phyloP scores from a whole-genome alignment of 768 basidiomycete species.

The Lentinus tigrinus region DNA sequence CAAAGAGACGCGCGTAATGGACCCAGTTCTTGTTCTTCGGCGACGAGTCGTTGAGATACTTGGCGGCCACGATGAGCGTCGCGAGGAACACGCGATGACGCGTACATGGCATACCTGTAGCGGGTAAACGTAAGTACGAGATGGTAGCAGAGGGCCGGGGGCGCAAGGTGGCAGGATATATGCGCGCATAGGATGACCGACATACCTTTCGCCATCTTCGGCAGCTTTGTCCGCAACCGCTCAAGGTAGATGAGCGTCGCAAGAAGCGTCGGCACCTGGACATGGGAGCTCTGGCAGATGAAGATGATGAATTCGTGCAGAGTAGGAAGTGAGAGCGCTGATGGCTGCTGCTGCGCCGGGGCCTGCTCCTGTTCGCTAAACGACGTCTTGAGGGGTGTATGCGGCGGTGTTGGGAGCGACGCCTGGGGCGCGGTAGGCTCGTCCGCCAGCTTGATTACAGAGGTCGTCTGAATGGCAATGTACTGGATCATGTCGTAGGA shows the following conservation, averaged over 20 bases:
- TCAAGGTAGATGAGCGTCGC: slow-evolving; percentile 92
- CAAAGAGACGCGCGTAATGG: slow-evolving; percentile 71
- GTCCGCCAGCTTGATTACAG: slow-evolving; percentile 70
- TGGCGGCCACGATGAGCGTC: slow-evolving; percentile 91
- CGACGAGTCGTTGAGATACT: slow-evolving; percentile 96
- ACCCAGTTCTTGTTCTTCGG: slow-evolving; percentile 97
- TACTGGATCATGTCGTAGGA: slow-evolving; percentile 83
- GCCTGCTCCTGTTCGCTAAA: slow-evolving; percentile 26
- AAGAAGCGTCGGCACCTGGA: slow-evolving; percentile 88
- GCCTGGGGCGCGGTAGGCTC: slow-evolving; percentile 32
- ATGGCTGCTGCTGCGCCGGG: slow-evolving; percentile 16
- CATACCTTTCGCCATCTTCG: slow-evolving; percentile 81
- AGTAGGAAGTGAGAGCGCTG: slow-evolving; percentile 47
- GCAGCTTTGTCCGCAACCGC: slow-evolving; percentile 77
- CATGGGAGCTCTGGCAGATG: slow-evolving; percentile 78
- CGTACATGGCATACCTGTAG: slow-evolving; percentile 77
- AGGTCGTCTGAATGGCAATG: slow-evolving; percentile 75
- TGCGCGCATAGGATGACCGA: slow-evolving; percentile 15
- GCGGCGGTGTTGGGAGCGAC: slow-evolving; percentile 64
- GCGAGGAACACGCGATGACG: slow-evolving; percentile 96
- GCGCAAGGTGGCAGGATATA: background rate
- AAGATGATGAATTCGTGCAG: slow-evolving; percentile 83
- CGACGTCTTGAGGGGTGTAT: slow-evolving; percentile 54
- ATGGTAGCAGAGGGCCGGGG: slow-evolving; percentile 10
- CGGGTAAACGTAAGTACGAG: background rate